phyloP scores from a whole-genome alignment of 805 yeast genomes.

The Metschnikowia cubensis region DNA sequence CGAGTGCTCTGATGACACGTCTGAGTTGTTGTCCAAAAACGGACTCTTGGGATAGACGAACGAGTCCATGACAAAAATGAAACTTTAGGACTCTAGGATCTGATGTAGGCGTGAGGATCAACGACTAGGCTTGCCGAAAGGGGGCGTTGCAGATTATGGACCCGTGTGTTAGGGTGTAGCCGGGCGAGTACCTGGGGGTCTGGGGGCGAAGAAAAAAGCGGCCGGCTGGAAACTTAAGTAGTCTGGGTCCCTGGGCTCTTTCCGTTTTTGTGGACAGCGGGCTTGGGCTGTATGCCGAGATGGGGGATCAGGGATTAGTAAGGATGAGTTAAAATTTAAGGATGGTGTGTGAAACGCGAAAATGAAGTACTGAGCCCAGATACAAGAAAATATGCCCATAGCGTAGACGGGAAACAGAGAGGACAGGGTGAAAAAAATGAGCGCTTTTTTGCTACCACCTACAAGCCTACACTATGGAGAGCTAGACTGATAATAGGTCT shows the following conservation, averaged over 20 bases:
- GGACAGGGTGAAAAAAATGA: background rate
- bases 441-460: background rate
- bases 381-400: background rate
- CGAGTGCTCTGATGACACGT: conserved; percentile 8
- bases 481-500: background rate
- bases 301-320: background rate
- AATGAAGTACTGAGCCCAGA: background rate
- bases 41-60: conserved; percentile 17
- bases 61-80: conserved; percentile 10
- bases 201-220: too few species aligned
- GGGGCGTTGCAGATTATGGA: background rate
- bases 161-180: background rate
- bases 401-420: too few species aligned
- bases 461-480: too few species aligned
- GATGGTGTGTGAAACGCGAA: conserved; percentile 5
- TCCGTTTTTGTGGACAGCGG: background rate
- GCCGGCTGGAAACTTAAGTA: background rate
- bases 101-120: background rate
- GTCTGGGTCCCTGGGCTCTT: background rate
- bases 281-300: background rate
- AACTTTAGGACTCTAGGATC: background rate
- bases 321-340: background rate
- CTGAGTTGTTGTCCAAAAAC: conserved; percentile 14
- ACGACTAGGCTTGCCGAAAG: background rate
- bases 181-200: background rate